Percentiles rank a stretch among this genome's conserved stretches.
Conservation (phyloP, 768 basidiomycete species). For the Podaxis pistillaris region DNA sequence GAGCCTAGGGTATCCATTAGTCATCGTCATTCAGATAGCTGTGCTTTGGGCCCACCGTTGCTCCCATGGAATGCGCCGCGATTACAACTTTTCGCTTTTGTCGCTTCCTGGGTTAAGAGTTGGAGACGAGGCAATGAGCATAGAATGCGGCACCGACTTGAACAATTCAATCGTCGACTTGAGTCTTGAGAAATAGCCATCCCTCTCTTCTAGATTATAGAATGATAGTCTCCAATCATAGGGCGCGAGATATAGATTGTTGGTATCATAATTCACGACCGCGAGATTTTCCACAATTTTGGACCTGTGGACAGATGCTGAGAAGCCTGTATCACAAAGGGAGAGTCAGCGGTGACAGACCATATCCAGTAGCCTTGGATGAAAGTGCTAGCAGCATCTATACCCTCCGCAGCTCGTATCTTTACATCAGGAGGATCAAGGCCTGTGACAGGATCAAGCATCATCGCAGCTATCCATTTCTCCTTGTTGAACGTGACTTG, state of each 20-base stretch:
- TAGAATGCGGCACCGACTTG: constrained; percentile 43
- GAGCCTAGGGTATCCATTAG: constrained; percentile 29
- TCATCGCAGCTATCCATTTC: constrained; percentile 86
- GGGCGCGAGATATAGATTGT: constrained; percentile 78
- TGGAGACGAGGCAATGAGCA: background rate
- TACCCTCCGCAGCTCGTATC: constrained; percentile 88
- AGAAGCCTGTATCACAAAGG: background rate
- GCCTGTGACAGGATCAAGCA: constrained; percentile 89
- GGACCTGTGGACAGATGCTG: constrained; percentile 45
- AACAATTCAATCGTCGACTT: constrained; percentile 82
- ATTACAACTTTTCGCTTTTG: constrained; percentile 81
- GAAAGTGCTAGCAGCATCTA: constrained; percentile 85
- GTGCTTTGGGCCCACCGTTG: constrained; percentile 47
- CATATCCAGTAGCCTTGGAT: constrained; percentile 96
- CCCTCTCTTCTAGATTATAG: constrained; percentile 89
- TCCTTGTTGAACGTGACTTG: constrained; percentile 83
- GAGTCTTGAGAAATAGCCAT: constrained; percentile 83
- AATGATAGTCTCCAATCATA: constrained; percentile 92
- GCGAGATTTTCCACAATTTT: constrained; percentile 96
- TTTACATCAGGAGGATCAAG: constrained; percentile 85
- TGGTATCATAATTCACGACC: constrained; percentile 89
- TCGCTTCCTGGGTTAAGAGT: constrained; percentile 43
- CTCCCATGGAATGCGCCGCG: constrained; percentile 85
- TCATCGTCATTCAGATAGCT: background rate
- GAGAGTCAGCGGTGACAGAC: constrained; percentile 32